Percentiles rank a stretch among this genome's conserved stretches.
phyloP scores from a whole-genome alignment of 2,329 filamentous ascomycete species.

The Verticillium nubilum region DNA sequence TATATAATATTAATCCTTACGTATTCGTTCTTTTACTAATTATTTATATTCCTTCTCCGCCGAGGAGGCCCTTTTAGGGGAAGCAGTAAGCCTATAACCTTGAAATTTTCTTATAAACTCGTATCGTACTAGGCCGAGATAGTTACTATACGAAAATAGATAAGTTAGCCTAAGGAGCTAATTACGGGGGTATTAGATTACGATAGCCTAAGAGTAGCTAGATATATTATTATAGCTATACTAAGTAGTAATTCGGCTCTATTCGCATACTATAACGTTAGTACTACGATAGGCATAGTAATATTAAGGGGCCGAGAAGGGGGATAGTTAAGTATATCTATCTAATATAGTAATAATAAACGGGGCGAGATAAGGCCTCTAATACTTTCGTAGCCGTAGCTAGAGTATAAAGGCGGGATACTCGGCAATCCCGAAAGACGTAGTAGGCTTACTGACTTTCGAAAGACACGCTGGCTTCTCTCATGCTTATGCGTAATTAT shows the following conservation, averaged over 20 bases:
- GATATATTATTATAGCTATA: neutral
- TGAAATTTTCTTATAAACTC: neutral
- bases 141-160: neutral
- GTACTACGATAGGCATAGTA: neutral
- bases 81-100: neutral
- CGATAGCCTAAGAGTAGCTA: neutral
- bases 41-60: neutral
- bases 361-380: neutral
- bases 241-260: neutral
- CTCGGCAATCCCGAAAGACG: too few relatives aligned
- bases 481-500: too few relatives aligned
- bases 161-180: neutral
- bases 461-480: too few relatives aligned
- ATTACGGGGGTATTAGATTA: neutral
- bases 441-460: too few relatives aligned
- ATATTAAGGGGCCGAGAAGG: neutral
- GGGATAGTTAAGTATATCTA: neutral
- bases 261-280: neutral
- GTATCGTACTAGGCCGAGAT: neutral
- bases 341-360: neutral
- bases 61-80: neutral
- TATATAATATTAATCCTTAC: neutral
- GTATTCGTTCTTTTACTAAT: neutral
- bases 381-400: neutral
- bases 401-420: neutral